A percentile compares a stretch with the other conserved stretches of the same genome.
phyloP scores from a whole-genome alignment of 106 monocot genomes.

The Dioscorea dumetorum region DNA sequence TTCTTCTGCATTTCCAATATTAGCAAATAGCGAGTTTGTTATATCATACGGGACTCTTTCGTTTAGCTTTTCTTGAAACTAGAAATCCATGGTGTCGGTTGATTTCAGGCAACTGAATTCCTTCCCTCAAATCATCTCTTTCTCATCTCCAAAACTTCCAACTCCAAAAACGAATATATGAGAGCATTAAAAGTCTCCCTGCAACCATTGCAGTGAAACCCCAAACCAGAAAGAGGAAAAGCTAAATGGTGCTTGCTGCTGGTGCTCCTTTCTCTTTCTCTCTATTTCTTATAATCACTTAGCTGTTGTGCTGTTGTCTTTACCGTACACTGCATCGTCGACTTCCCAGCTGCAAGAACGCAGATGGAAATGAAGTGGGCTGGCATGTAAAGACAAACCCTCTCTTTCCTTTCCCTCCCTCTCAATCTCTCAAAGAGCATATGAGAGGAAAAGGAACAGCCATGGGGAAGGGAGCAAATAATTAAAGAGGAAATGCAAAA shows the following conservation, averaged over 20 bases:
- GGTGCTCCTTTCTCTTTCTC: not conserved
- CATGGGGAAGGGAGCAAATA: not conserved
- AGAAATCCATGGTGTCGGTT: too few species aligned
- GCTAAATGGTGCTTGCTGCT: too few species aligned
- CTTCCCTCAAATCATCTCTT: too few species aligned
- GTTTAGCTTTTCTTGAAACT: too few species aligned
- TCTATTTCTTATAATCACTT: not conserved
- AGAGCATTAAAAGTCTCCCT: too few species aligned
- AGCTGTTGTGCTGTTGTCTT: not conserved
- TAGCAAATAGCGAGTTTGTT: too few species aligned
- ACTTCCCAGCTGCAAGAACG: conserved; percentile 1
- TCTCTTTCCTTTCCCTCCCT: conserved; percentile 2
- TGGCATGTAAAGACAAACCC: conserved; percentile 12
- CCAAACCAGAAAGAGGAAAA: too few species aligned
- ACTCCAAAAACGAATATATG: too few species aligned
- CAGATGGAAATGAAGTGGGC: conserved; percentile 19
- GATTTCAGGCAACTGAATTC: too few species aligned
- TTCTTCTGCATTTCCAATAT: not conserved
- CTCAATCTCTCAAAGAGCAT: not conserved
- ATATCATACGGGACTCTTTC: too few species aligned
- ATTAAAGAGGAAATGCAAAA: conserved; percentile 8
- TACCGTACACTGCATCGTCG: conserved; percentile 9
- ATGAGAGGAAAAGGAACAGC: not conserved
- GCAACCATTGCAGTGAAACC: too few species aligned
- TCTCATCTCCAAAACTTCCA: too few species aligned